Percentiles rank a stretch among this genome's conserved stretches.
Conservation (phyloP, 129 eudicot species). For the Centaurea solstitialis region DNA sequence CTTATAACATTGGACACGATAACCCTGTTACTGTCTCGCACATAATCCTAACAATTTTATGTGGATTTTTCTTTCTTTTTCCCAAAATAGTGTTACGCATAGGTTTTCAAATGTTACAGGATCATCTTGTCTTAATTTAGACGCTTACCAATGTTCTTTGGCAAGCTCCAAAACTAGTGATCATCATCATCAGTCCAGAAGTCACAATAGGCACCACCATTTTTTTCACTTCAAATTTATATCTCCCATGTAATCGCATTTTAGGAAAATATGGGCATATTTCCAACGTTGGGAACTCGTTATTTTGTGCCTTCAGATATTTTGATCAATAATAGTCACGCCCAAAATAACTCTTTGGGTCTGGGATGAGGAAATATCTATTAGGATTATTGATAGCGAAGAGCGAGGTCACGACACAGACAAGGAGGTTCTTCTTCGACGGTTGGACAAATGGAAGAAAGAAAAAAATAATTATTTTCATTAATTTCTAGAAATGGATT, state of each 20-base stretch:
- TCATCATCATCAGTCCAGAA: constrained; percentile 20
- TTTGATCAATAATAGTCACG: constrained; percentile 6
- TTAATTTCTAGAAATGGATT: constrained; percentile 36
- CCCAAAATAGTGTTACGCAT: constrained; percentile 33
- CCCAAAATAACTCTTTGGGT: constrained; percentile 36
- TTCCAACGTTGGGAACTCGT: constrained; percentile 28
- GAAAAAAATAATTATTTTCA: constrained; percentile 14
- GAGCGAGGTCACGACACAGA: constrained; percentile 45
- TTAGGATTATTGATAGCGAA: constrained; percentile 56
- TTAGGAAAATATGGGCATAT: constrained; percentile 68
- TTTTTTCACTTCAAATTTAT: constrained; percentile 48
- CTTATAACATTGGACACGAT: too few species aligned
- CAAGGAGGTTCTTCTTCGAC: constrained; percentile 26
- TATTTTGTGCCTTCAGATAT: constrained; percentile 39
- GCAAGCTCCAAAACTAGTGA: constrained; percentile 8
- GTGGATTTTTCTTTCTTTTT: neutral
- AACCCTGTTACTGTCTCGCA: too few species aligned
- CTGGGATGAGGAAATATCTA: constrained; percentile 49
- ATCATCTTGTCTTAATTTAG: constrained; percentile 52
- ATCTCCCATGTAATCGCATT: constrained; percentile 59
- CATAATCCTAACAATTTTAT: too few species aligned
- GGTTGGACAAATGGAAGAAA: constrained; percentile 13
- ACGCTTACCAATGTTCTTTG: constrained; percentile 41
- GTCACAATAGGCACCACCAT: constrained; percentile 45
- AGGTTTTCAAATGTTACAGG: constrained; percentile 49